Evolutionary conservation across 805 yeast species (phyloP).

Genomic region (Kazachstania kunashirensis): DNA sequence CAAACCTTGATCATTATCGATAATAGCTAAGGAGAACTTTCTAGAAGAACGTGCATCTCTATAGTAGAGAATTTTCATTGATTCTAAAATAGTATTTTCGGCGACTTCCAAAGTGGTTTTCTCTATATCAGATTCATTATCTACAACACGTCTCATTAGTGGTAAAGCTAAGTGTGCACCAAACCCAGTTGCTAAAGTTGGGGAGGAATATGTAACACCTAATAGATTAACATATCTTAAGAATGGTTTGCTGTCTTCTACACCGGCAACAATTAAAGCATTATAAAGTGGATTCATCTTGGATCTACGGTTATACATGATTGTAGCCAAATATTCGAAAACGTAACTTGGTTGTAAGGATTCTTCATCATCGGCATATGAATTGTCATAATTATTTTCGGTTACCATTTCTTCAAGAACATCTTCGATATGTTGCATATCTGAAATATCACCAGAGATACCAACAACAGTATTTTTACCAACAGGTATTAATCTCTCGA

Average conservation of each 20-base stretch:
- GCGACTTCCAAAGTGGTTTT: conserved; percentile 69
- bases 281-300: conserved; percentile 98
- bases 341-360: conserved; percentile 74
- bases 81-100: conserved; percentile 60
- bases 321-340: conserved; percentile 76
- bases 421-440: conserved; percentile 74
- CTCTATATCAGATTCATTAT: conserved; percentile 63
- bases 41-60: conserved; percentile 93
- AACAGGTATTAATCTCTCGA: conserved; percentile 76
- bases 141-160: conserved; percentile 73
- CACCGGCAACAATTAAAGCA: conserved; percentile 83
- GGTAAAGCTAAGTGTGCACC: conserved; percentile 95
- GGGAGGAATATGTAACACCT: conserved; percentile 84
- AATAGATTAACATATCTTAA: conserved; percentile 80
- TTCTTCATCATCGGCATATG: conserved; percentile 39
- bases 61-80: conserved; percentile 90
- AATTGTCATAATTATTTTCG: conserved; percentile 67
- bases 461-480: conserved; percentile 88
- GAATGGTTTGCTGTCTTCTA: conserved; percentile 61
- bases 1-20: conserved; percentile 55
- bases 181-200: conserved; percentile 89
- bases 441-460: conserved; percentile 88
- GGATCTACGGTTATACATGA: conserved; percentile 77
- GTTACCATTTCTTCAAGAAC: conserved; percentile 68
- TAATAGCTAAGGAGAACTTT: conserved; percentile 69